Conservation (phyloP, 106 monocot genomes). For the Agapanthus africanus region DNA sequence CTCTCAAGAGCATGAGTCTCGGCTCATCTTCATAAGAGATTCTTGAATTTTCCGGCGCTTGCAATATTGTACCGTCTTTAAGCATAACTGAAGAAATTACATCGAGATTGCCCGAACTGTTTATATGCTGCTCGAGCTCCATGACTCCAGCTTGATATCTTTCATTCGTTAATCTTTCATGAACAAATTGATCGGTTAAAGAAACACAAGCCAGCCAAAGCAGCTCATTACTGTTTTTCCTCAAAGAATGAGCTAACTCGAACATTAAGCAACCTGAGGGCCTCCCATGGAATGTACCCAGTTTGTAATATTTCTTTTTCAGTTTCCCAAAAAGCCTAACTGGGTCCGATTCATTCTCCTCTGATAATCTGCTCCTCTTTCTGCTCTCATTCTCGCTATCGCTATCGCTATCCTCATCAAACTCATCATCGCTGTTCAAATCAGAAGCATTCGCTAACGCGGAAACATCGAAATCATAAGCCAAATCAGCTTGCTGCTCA, state of each 20-base stretch:
- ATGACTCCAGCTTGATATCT: slow-evolving; percentile 70
- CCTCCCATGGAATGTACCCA: slow-evolving; percentile 90
- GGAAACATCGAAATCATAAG: slow-evolving; percentile 71
- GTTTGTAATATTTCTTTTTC: slow-evolving; percentile 64
- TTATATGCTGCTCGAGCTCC: slow-evolving; percentile 91
- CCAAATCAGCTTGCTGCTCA: slow-evolving; percentile 66
- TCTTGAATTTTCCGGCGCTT: slow-evolving; percentile 69
- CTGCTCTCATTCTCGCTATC: slow-evolving; percentile 26
- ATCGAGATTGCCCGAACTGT: slow-evolving; percentile 65
- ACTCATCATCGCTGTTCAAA: slow-evolving; percentile 63
- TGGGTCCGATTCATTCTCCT: slow-evolving; percentile 44
- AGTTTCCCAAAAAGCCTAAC: slow-evolving; percentile 72
- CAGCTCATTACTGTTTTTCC: slow-evolving; percentile 79
- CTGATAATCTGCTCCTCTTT: slow-evolving; percentile 43
- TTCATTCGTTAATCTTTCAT: slow-evolving; percentile 79
- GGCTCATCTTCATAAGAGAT: slow-evolving; percentile 93
- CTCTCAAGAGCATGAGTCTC: slow-evolving; percentile 74
- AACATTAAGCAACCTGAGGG: slow-evolving; percentile 83
- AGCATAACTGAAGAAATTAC: slow-evolving; percentile 54
- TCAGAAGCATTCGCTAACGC: slow-evolving; percentile 73
- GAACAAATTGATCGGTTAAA: slow-evolving; percentile 86
- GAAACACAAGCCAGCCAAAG: slow-evolving; percentile 91
- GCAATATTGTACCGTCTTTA: slow-evolving; percentile 81
- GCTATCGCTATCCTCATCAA: slow-evolving; percentile 34
- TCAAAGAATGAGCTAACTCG: slow-evolving; percentile 68